These are phyloP conservation scores for Gossypium anomalum DNA, from an alignment of 345 rosid species.

Conservation along the genomic window DNA sequence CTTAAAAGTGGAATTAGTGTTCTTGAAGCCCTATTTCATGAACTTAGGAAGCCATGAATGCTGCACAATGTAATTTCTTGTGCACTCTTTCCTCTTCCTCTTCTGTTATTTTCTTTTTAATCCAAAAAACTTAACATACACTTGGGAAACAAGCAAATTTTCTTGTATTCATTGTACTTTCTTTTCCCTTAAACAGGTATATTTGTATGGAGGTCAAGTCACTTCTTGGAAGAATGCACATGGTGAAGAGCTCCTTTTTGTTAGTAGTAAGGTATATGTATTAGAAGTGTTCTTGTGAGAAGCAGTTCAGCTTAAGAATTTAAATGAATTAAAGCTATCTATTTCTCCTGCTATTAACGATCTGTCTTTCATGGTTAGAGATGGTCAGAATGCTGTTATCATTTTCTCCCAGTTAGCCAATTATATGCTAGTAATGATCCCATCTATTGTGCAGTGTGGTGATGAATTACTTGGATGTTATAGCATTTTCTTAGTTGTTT, in stretches of 20 bases:
- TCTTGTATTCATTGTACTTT: not conserved
- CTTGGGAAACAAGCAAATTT: not conserved
- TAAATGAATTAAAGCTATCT: not conserved
- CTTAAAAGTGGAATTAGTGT: not conserved
- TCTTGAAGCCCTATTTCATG: not conserved
- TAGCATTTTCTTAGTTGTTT: slow-evolving; percentile 1
- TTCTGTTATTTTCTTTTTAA: not conserved
- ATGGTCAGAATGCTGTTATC: not conserved
- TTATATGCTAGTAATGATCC: not conserved
- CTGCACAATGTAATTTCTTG: not conserved
- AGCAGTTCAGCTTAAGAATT: not conserved
- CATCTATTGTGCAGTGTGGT: not conserved
- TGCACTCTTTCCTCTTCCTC: not conserved
- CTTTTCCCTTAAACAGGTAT: slow-evolving; percentile 43
- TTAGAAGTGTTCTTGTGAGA: not conserved
- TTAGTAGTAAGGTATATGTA: slow-evolving; percentile 65
- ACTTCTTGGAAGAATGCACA: slow-evolving; percentile 83
- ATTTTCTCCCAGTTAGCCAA: slow-evolving; percentile 1
- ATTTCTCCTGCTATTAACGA: not conserved
- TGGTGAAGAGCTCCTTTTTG: slow-evolving; percentile 74
- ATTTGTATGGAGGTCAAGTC: slow-evolving; percentile 76
- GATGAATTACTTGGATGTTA: not conserved
- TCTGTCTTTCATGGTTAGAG: not conserved
- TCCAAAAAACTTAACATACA: not conserved
- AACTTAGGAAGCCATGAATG: not conserved